Evolutionary conservation across 371 early-diverging fungal species (phyloP).

Genomic region (Mucor irregularis): DNA sequence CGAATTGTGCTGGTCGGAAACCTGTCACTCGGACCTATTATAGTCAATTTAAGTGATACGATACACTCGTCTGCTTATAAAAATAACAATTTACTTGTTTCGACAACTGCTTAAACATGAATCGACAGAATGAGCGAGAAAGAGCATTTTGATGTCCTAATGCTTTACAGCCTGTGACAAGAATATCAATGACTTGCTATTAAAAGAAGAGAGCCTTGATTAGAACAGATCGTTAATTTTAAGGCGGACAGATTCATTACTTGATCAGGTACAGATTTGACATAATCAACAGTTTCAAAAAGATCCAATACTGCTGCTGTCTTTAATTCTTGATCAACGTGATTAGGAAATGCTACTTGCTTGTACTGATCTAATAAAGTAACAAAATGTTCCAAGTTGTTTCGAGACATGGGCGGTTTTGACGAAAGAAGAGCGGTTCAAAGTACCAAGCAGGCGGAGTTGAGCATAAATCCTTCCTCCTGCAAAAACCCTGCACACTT

Average conservation of each 20-base stretch:
- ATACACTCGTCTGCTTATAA: background rate
- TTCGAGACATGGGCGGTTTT: too few species aligned
- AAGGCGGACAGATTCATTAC: background rate
- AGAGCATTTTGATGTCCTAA: slow-evolving; percentile 26
- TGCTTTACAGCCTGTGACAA: slow-evolving; percentile 41
- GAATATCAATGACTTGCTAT: slow-evolving; percentile 47
- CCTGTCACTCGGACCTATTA: slow-evolving; percentile 36
- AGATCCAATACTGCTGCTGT: slow-evolving; percentile 1
- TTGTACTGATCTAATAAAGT: slow-evolving; percentile 9
- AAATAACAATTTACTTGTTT: slow-evolving; percentile 53
- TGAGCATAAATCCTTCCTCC: too few species aligned
- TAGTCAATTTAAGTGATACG: background rate
- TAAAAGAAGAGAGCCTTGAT: background rate
- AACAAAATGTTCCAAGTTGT: slow-evolving; percentile 7
- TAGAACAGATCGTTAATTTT: background rate
- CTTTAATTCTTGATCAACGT: background rate
- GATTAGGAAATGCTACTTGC: background rate
- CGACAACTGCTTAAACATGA: slow-evolving; percentile 44
- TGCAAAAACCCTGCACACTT: too few species aligned
- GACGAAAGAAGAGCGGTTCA: too few species aligned
- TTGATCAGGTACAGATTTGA: slow-evolving; percentile 19
- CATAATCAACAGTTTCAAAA: slow-evolving; percentile 7
- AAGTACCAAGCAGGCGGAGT: too few species aligned
- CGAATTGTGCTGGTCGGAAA: slow-evolving; percentile 38
- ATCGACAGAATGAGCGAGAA: slow-evolving; percentile 43